Evolutionary conservation across 2,329 filamentous ascomycete genomes (phyloP), one percentile per base, ranked within the genome.

Genomic region (Trichoderma citrinoviride): DNA sequence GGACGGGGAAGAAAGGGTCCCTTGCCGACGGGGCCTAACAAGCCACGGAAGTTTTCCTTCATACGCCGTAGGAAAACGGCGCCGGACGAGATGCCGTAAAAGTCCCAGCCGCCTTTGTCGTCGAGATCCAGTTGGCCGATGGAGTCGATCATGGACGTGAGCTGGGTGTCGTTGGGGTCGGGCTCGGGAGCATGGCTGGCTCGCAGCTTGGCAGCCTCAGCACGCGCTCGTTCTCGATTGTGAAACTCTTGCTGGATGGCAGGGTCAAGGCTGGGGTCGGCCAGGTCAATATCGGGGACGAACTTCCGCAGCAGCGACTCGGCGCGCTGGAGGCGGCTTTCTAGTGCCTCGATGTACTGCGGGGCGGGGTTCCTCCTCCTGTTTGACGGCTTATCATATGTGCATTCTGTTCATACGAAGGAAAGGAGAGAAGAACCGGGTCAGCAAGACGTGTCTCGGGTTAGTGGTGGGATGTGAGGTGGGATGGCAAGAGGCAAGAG

Each of bases 301-400:
- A 95, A 87, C 67, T 90, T 88, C 72, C 88, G 89, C 65, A 97
- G 80, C 12, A 97, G 80, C 3, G 87, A 85, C 78, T 97, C 92
- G 33, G 92, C 92, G 68, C 92, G 91, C 72, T 93, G 91, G 61
- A 97, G 79, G 68, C 92, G 88, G 69, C 83, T 88, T 76, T 97
- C 93, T 55, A 97, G 82, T 3, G 92, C 92, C 78, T 97, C 93
- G 70, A 97, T 92, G 75, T 97, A 96, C 77, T 96, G 92, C 19
- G 93, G 93, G 27, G 92, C 91, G 23, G 93, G 93, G 75, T 97
- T 97, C 71, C 93, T 88, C 70, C 93, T 86, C 69, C 93, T 86
- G 76, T 97, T 97, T 25, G 93, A 97, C 14, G 93, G 93, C 75
- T 97, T 95, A 73, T 97, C 93, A 77, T 97, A 97, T 29, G 93